Evolutionary conservation across 805 yeast species (phyloP), one percentile per base, ranked within the genome.

Genomic region (Nakazawaea wickerhamii): DNA sequence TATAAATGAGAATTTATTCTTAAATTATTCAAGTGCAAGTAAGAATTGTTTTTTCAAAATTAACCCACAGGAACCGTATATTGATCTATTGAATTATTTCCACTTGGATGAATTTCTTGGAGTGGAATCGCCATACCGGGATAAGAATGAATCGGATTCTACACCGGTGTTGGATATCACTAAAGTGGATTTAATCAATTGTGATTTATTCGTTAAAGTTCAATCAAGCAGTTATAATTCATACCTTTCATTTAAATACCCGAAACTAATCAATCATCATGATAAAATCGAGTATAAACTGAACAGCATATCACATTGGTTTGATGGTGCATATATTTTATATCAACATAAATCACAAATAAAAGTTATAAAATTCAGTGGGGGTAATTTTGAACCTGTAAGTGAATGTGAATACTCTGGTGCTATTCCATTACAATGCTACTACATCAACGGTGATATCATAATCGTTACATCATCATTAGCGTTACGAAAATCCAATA

Each of bases 61-160:
- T 14, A 27, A 19, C 23, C 14, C 38, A 17, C 5, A 17, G 4
- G 14, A 23, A 2, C 45, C 45, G 19, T 32, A 37, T 20, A 31
- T 42, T 13, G 35, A 42, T 11, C n/a, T 42, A n/a, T 27, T 42
- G 35, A 38, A 33, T 9, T 27, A 42, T 21, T 27, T 42, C 14
- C 23, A 30, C 9, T 26, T 33, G 23, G 13, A 17, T 19, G 20
- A 33, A 3, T 38, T 38, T 17, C 23, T 37, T 8, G 14, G 10
- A 6, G 38, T n/a, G n/a, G n/a, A n/a, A n/a, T n/a, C n/a, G n/a
- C n/a, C n/a, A n/a, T n/a, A n/a, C n/a, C n/a, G n/a, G n/a, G n/a
- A n/a, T n/a, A n/a, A n/a, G n/a, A n/a, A n/a, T n/a, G n/a, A n/a
- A n/a, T n/a, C n/a, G n/a, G n/a, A n/a, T n/a, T 13, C 43, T 5